Base-by-base conservation (phyloP, 2,329 filamentous ascomycete genomes). In the Onygenales sp. region DNA sequence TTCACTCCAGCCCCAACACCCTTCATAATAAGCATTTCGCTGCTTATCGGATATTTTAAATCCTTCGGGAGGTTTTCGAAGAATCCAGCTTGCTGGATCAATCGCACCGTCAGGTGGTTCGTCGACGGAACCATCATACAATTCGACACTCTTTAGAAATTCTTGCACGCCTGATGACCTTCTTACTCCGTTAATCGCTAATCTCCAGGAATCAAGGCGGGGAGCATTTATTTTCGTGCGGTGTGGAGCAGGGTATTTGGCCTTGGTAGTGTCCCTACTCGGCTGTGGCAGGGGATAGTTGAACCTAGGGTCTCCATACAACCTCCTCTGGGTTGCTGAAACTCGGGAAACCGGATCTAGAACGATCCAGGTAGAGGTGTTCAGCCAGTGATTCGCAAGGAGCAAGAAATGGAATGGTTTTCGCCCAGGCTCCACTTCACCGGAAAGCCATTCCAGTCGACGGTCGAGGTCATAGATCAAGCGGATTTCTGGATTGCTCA, bases 381-480 rank as follows among this genome's bases (percentile, higher is more conserved):
- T 73, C n/a, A 73, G 50, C 70, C 70, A 73, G 53, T 72, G 71
- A 47, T 71, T 72, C 35, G 69, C 64, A 42, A 72, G 63, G 21
- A 69, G 54, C 27, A 67, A 60, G 52, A 72, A 72, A 54, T 72
- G 68, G 51, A 66, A 72, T 5, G 69, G 65, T 54, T 67, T 70
- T 46, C 67, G 63, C 8, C 70, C 71, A 5, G 71, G 70, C 5
- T 64, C 68, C 21, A 66, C 62, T 54, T 73, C 69, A 42, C 65
- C 59, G 33, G 64, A 62, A 10, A 71, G 56, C 71, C 71, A 73
- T 43, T 64, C 58, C 3, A 73, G 61, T 54, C 64, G 70, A 47
- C 70, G 64, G 54, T 69, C 60, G 43, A 73, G 52, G 21, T 60
- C 57, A 47, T 69, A 59, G 39, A 72, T 58, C 48, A 72, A 54